Base-by-base conservation (phyloP, 441 rosid genomes). In the Macaranga tanarius region DNA sequence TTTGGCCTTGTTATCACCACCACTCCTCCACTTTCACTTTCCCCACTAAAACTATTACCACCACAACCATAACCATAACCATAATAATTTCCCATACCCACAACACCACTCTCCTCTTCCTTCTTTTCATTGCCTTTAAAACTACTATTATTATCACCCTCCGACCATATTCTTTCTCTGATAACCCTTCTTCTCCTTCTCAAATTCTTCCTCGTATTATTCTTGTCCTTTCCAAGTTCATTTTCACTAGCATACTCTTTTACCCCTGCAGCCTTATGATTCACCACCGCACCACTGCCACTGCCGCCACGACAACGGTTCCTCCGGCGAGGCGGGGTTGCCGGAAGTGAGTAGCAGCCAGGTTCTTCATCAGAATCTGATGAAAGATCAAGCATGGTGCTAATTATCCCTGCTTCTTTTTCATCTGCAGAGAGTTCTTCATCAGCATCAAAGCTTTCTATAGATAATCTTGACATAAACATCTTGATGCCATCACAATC, bases 161-260 rank as follows among this genome's bases (percentile, higher is more conserved):
- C 79, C 2, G 4, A 52, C 72, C 61, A 63, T 26, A 75, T 80
- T n/a, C n/a, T n/a, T 38, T 82, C 84, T 51, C 65, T 81, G 44
- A 52, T 64, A 6, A 68, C 65, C 80, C 69, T 66, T 44, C 79
- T 75, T 13, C 50, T 75, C 72, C 80, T 63, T 69, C 79, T 83
- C 74, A 38, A 54, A 47, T 51, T 77, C 77, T 52, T 83, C 76
- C 82, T 86, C 77, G 20, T 51, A 56, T 54, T 75, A 51, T 63
- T 76, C 55, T 38, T 44, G 28, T 71, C 65, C 75, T 79, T 77
- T 45, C 55, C 42, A 7, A 76, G 84, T 57, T 92, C 96, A 61
- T 86, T 89, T 55, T 90, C 97, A 80, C 96, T 90, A 0, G 89
- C 89, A 66, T 89, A 92, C 22, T 87, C 92, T 72, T 88, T 88